phyloP scores from a whole-genome alignment of 495 filamentous ascomycete genomes.

The Parmelia sp. region DNA sequence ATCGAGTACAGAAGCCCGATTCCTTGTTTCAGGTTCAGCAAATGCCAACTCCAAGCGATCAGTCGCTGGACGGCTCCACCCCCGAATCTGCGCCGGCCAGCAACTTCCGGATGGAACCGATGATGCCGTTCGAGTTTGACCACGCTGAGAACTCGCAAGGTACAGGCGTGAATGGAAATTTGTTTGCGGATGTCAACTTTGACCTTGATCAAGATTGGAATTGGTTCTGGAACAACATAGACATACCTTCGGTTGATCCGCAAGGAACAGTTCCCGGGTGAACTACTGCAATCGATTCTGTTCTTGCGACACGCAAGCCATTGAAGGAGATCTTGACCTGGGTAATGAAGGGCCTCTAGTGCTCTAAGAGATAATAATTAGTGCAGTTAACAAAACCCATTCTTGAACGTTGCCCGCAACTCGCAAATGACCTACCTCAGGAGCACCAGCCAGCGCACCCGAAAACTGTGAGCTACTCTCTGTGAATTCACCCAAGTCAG shows the following conservation, averaged over 20 bases:
- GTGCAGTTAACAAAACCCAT: too few species aligned
- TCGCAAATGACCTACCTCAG: background rate
- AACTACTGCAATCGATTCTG: background rate
- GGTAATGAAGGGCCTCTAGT: too few species aligned
- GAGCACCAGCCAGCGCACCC: background rate
- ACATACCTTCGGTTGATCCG: conserved; percentile 2
- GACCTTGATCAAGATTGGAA: conserved; percentile 40
- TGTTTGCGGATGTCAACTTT: conserved; percentile 31
- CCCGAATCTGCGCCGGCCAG: background rate
- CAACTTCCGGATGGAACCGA: background rate
- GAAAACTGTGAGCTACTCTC: background rate
- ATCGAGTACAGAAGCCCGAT: conserved; percentile 12
- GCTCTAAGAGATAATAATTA: too few species aligned
- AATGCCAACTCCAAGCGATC: conserved; percentile 14
- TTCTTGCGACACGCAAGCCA: too few species aligned
- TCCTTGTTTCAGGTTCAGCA: conserved; percentile 3
- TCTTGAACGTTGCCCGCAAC: too few species aligned
- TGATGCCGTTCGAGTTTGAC: background rate
- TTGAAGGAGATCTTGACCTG: too few species aligned
- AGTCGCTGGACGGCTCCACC: background rate
- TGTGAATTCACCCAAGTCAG: too few species aligned
- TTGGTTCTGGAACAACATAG: conserved; percentile 33
- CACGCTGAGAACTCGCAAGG: background rate
- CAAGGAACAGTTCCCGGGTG: background rate
- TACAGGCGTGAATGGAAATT: conserved; percentile 19